Evolutionary conservation across 345 rosid genomes (phyloP).

Genomic region (Carallia brachiata): DNA sequence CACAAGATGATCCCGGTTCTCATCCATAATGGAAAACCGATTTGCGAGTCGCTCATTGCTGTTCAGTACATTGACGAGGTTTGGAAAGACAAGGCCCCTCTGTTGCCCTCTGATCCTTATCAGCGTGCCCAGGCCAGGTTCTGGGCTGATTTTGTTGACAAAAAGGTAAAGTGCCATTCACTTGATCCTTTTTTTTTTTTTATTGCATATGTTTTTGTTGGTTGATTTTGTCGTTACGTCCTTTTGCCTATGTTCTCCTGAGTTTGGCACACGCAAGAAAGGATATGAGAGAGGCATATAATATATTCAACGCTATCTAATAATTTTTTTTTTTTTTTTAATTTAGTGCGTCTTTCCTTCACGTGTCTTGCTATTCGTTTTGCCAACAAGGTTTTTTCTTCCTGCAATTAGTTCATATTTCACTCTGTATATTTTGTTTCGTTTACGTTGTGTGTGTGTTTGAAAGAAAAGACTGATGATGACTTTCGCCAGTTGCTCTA

Average conservation of each 20-base stretch:
- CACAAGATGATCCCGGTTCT: not conserved
- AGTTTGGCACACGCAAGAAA: too few relatives aligned
- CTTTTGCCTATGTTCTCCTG: not conserved
- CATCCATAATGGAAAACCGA: not conserved
- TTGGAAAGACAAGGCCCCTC: not conserved
- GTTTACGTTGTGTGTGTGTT: too few relatives aligned
- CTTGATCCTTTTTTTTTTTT: not conserved
- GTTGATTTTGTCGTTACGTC: not conserved
- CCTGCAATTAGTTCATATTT: not conserved
- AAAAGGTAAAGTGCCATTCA: not conserved
- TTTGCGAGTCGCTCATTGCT: not conserved
- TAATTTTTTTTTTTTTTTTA: too few relatives aligned
- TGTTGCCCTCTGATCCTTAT: not conserved
- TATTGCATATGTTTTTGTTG: not conserved
- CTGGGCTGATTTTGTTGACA: slow-evolving; percentile 1
- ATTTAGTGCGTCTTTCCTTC: too few relatives aligned
- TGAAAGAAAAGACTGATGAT: too few relatives aligned
- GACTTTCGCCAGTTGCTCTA: too few relatives aligned
- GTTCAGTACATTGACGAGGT: not conserved
- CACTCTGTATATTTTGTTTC: too few relatives aligned
- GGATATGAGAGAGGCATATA: too few relatives aligned
- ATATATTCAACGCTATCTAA: too few relatives aligned
- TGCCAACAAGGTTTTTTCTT: too few relatives aligned
- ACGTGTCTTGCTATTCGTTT: too few relatives aligned
- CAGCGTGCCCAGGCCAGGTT: not conserved